phyloP scores from a whole-genome alignment of 2,329 filamentous ascomycete genomes.

The Aspergillus tubingensis region DNA sequence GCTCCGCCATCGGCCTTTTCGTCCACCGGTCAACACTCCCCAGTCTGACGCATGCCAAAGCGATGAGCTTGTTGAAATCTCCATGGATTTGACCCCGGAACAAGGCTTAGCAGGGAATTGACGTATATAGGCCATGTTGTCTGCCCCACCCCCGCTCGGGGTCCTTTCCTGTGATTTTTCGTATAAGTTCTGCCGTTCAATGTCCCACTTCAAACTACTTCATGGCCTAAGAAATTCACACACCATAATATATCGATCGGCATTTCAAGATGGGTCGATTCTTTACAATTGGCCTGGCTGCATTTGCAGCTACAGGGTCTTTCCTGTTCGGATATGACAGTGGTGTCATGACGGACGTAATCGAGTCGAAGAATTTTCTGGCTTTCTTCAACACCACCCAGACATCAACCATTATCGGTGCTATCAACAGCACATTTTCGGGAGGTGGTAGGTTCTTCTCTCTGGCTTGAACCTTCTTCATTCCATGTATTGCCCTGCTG shows the following conservation, averaged over 20 bases:
- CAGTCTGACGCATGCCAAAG: neutral
- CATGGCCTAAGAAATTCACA: neutral
- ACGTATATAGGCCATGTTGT: conserved; percentile 1
- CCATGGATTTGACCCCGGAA: neutral
- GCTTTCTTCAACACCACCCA: conserved; percentile 57
- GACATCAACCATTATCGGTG: conserved; percentile 58
- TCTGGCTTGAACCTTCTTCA: neutral
- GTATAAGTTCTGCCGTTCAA: neutral
- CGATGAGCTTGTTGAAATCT: neutral
- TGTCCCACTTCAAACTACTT: neutral
- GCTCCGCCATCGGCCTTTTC: neutral
- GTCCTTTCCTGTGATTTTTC: neutral
- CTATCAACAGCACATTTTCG: conserved; percentile 65
- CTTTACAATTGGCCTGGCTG: conserved; percentile 15
- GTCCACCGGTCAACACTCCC: conserved; percentile 3
- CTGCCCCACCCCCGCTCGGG: neutral
- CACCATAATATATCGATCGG: neutral
- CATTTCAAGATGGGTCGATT: conserved; percentile 11
- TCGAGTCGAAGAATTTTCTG: conserved; percentile 59
- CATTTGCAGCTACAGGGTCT: conserved; percentile 29
- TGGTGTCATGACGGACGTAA: conserved; percentile 47
- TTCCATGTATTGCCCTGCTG: neutral
- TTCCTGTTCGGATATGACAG: conserved; percentile 47
- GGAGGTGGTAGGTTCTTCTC: conserved; percentile 48
- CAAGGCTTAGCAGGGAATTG: neutral